Percentiles rank a stretch among this genome's conserved stretches.
Evolutionary conservation across 208 protist genomes (phyloP).

Genomic region (Vickermania spadyakhi): DNA sequence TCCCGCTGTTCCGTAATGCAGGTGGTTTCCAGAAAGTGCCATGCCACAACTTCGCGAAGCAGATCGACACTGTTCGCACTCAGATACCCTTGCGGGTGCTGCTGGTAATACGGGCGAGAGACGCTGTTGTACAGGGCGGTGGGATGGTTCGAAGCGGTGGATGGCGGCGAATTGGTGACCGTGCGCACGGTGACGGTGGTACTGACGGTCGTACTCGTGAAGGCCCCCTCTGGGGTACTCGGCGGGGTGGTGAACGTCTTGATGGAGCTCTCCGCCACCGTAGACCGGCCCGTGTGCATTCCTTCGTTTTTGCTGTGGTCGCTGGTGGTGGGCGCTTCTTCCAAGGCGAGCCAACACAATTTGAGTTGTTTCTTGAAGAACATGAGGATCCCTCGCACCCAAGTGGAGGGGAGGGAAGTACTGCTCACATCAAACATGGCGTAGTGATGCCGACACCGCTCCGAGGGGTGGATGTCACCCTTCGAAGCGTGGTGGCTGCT

Average conservation of each 20-base stretch:
- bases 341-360: neutral
- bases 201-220: neutral
- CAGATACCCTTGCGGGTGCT: neutral
- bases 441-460: neutral
- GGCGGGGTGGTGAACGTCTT: neutral
- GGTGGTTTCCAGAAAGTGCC: neutral
- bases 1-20: neutral
- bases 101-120: neutral
- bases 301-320: too few species aligned
- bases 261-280: neutral
- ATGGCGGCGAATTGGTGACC: neutral
- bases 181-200: neutral
- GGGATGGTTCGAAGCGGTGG: neutral
- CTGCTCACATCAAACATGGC: neutral
- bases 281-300: neutral
- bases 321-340: neutral
- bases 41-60: neutral
- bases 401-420: neutral
- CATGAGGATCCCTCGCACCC: neutral
- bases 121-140: neutral
- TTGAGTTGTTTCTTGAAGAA: conserved; percentile 1
- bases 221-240: neutral
- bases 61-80: conserved; percentile 1
- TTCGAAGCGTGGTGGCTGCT: neutral
- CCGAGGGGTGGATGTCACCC: neutral